phyloP scores from a whole-genome alignment of 192 early-diverging fungal genomes.

The Gonapodya prolifera region DNA sequence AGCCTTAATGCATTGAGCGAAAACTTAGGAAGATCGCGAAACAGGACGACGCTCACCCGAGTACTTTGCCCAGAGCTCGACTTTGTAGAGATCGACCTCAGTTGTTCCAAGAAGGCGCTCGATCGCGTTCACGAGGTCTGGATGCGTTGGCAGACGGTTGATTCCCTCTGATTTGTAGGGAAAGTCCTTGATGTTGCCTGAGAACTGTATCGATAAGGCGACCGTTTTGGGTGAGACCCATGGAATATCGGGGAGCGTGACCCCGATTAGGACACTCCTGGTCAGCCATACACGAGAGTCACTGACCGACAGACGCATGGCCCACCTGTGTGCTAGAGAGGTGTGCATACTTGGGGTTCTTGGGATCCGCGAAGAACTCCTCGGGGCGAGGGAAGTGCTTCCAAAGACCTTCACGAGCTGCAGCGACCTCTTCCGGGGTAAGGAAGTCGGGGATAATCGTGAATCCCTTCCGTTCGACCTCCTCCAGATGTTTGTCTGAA shows the following conservation, averaged over 20 bases:
- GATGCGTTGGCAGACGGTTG: not conserved
- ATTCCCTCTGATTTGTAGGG: not conserved
- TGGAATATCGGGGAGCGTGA: too few species aligned
- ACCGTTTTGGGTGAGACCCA: too few species aligned
- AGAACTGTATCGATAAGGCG: too few species aligned
- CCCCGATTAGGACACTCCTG: too few species aligned
- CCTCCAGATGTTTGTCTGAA: not conserved
- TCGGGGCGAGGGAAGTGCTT: not conserved
- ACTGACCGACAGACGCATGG: not conserved
- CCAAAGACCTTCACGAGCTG: constrained; percentile 1
- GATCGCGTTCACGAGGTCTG: constrained; percentile 4
- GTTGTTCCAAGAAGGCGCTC: not conserved
- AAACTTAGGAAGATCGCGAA: too few species aligned
- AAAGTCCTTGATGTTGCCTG: constrained; percentile 1
- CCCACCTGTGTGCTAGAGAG: not conserved
- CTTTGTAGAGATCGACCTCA: constrained; percentile 1
- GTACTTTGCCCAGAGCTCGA: not conserved
- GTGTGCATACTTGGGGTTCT: not conserved
- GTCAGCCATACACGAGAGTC: too few species aligned
- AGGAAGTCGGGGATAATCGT: constrained; percentile 1
- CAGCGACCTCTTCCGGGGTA: not conserved
- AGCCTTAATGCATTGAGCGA: too few species aligned
- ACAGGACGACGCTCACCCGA: not conserved
- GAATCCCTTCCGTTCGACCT: not conserved
- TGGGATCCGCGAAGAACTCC: not conserved